phyloP scores from a whole-genome alignment of 2,329 filamentous ascomycete genomes.

The Beauveria medogensis region DNA sequence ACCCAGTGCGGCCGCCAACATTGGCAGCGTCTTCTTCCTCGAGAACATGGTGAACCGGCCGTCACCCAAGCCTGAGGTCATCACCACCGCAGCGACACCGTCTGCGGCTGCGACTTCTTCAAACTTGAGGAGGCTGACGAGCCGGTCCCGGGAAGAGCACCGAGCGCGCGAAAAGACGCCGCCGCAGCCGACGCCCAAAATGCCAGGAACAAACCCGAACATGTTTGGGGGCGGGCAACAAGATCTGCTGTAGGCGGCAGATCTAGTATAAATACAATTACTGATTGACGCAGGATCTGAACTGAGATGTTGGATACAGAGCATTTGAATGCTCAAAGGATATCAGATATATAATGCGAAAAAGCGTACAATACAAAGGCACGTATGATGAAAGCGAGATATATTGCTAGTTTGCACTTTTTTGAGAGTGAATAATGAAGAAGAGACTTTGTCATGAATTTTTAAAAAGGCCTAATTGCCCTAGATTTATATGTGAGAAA shows the following conservation, averaged over 20 bases:
- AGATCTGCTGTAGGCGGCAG: constrained; percentile 23
- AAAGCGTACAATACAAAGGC: not conserved
- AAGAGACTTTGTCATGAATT: not conserved
- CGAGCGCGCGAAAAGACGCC: constrained; percentile 25
- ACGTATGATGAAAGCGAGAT: not conserved
- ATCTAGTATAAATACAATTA: not conserved
- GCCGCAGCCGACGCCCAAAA: constrained; percentile 33
- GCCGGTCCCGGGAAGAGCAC: constrained; percentile 26
- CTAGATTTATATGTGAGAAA: not conserved
- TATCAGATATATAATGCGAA: not conserved
- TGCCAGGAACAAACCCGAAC: constrained; percentile 22
- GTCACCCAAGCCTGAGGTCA: constrained; percentile 28
- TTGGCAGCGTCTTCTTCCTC: constrained; percentile 44
- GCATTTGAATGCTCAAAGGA: not conserved
- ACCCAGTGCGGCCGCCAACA: constrained; percentile 25
- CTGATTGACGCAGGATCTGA: not conserved
- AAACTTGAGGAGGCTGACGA: constrained; percentile 22
- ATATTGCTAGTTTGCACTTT: not conserved
- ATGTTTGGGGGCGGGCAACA: constrained; percentile 27
- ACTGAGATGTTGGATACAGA: not conserved
- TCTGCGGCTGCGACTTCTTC: not conserved
- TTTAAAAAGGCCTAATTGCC: not conserved
- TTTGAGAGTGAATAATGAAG: not conserved
- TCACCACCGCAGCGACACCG: not conserved
- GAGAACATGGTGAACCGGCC: constrained; percentile 55